Percentiles rank a stretch among this genome's conserved stretches.
Conservation (phyloP, 768 basidiomycete genomes). For the Agaricus blazei region DNA sequence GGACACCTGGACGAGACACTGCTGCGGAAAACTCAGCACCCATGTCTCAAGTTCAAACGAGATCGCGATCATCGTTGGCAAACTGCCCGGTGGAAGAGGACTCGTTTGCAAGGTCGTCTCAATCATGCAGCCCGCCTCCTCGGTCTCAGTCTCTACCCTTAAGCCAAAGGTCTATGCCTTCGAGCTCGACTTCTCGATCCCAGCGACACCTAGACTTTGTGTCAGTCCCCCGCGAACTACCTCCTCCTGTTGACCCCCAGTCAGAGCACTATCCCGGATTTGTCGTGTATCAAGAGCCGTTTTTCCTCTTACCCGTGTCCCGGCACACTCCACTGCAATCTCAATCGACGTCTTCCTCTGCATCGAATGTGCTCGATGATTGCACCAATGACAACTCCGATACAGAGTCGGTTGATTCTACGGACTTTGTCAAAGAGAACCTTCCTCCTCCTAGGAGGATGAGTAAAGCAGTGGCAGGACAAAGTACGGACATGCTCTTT, state of each 20-base stretch:
- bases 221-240: conserved; percentile 31
- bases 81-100: neutral
- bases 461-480: conserved; percentile 31
- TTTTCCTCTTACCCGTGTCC: conserved; percentile 15
- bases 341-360: neutral
- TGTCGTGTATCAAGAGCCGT: conserved; percentile 47
- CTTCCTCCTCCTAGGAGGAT: conserved; percentile 40
- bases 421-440: conserved; percentile 55
- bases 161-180: conserved; percentile 9
- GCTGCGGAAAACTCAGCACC: conserved; percentile 12
- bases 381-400: conserved; percentile 2
- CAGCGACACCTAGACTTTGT: conserved; percentile 15
- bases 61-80: neutral
- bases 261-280: conserved; percentile 71
- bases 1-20: conserved; percentile 16
- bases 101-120: conserved; percentile 3
- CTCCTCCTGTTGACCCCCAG: conserved; percentile 40
- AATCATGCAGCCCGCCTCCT: neutral
- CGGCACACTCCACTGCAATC: neutral
- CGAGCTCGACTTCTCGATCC: conserved; percentile 15
- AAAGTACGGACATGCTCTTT: conserved; percentile 16
- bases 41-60: conserved; percentile 9
- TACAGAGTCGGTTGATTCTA: conserved; percentile 16
- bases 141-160: conserved; percentile 18
- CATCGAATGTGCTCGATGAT: neutral